These are phyloP conservation scores for Penicillium tannophilum DNA, from an alignment of 495 filamentous ascomycete genomes.

Conservation along the genomic window DNA sequence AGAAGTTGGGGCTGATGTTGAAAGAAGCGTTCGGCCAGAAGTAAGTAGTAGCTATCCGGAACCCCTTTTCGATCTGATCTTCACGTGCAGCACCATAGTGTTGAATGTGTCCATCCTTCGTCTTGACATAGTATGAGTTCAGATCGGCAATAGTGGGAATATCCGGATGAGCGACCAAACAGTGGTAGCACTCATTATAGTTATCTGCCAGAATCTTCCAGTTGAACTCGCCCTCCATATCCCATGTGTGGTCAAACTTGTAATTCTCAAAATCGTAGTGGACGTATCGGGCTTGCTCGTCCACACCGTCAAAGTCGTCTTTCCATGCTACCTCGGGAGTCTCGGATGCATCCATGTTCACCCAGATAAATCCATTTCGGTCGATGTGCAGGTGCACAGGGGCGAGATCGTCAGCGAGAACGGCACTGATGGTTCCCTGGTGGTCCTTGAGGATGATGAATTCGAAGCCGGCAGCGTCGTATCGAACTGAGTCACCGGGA, in stretches of 20 bases:
- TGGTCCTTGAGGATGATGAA: conserved; percentile 47
- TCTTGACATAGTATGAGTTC: conserved; percentile 43
- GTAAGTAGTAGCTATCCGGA: conserved; percentile 42
- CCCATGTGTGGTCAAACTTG: conserved; percentile 49
- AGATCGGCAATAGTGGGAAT: conserved; percentile 47
- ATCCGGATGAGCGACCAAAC: conserved; percentile 48
- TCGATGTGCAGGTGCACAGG: conserved; percentile 47
- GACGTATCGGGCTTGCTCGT: conserved; percentile 41
- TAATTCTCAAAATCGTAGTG: conserved; percentile 50
- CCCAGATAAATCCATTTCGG: conserved; percentile 50
- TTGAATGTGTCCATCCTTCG: conserved; percentile 39
- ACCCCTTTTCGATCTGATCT: conserved; percentile 37
- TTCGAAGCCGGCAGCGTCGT: conserved; percentile 47
- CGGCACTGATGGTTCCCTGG: conserved; percentile 46
- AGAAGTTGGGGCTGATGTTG: conserved; percentile 50
- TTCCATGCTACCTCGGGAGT: conserved; percentile 41
- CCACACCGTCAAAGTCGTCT: conserved; percentile 44
- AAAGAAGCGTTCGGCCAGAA: conserved; percentile 49
- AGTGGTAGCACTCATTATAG: conserved; percentile 58
- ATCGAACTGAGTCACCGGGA: conserved; percentile 46
- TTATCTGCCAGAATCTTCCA: conserved; percentile 55
- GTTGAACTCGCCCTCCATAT: conserved; percentile 49
- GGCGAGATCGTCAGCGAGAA: conserved; percentile 48
- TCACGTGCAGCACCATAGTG: conserved; percentile 43
- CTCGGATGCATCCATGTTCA: conserved; percentile 45